These are phyloP conservation scores for Chlorella vulgaris DNA, from an alignment of 139 green algal species.

Conservation along the genomic window DNA sequence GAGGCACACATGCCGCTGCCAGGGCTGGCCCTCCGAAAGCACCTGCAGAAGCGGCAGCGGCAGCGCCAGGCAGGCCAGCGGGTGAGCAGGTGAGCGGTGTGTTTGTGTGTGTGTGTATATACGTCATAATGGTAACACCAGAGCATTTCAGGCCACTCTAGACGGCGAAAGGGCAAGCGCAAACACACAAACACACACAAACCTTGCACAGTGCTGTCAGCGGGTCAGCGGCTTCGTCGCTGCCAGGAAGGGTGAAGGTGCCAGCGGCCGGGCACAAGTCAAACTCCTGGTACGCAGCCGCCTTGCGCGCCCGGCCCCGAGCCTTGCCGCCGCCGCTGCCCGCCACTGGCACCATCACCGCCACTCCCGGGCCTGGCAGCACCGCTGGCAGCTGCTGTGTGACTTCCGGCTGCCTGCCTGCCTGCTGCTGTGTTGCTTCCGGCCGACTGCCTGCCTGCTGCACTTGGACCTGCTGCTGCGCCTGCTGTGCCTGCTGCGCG, in stretches of 20 bases:
- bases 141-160: too few species aligned
- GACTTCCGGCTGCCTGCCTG: too few species aligned
- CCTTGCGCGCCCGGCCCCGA: background rate
- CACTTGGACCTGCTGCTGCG: background rate
- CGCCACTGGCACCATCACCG: slow-evolving; percentile 4
- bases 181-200: too few species aligned
- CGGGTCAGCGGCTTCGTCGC: background rate
- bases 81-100: too few species aligned
- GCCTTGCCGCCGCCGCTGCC: background rate
- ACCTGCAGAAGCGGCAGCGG: background rate
- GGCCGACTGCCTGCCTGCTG: background rate
- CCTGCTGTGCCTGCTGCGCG: background rate
- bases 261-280: background rate
- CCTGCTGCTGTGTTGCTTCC: background rate
- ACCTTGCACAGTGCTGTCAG: background rate
- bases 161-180: too few species aligned
- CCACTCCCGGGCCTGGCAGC: background rate
- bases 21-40: background rate
- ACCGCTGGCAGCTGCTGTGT: background rate
- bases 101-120: too few species aligned
- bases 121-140: too few species aligned
- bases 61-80: background rate
- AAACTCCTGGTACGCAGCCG: background rate
- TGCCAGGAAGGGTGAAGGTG: background rate
- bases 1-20: slow-evolving; percentile 23